These are phyloP conservation scores for Xanthoparmelia taractica DNA, from an alignment of 495 filamentous ascomycete genomes.

Conservation along the genomic window DNA sequence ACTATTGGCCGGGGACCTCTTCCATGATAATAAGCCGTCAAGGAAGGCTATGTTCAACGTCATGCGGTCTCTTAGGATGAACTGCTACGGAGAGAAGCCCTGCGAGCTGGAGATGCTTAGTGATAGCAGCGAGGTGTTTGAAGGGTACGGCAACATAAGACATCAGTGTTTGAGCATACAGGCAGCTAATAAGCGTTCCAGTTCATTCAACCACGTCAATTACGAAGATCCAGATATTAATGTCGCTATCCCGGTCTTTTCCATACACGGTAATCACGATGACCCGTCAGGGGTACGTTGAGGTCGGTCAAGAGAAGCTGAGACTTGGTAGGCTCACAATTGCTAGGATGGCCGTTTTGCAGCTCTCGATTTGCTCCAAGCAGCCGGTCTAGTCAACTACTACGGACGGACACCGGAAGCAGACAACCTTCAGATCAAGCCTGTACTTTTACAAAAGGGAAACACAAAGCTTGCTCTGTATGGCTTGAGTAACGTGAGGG, in stretches of 20 bases:
- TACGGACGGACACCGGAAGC: conserved; percentile 86
- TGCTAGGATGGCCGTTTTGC: conserved; percentile 72
- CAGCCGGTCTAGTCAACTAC: conserved; percentile 89
- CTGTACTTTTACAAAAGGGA: conserved; percentile 88
- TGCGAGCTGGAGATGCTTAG: conserved; percentile 93
- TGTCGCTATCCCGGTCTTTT: conserved; percentile 93
- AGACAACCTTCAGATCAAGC: conserved; percentile 86
- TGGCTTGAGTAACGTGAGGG: conserved; percentile 91
- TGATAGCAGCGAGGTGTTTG: conserved; percentile 82
- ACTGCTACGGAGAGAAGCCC: conserved; percentile 89
- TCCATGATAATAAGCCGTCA: conserved; percentile 98
- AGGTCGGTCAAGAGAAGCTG: background rate
- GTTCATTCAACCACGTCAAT: conserved; percentile 85
- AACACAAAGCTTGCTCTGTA: conserved; percentile 90
- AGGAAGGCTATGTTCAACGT: conserved; percentile 94
- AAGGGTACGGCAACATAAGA: conserved; percentile 37
- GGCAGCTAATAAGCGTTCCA: conserved; percentile 21
- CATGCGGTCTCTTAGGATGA: conserved; percentile 85
- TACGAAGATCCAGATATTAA: conserved; percentile 98
- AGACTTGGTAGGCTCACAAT: conserved; percentile 20
- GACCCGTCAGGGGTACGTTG: conserved; percentile 69
- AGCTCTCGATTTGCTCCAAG: conserved; percentile 82
- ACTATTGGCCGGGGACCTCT: conserved; percentile 85
- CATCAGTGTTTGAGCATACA: background rate
- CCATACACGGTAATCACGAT: conserved; percentile 98